These are phyloP conservation scores for Astrocystis sublimbata DNA, from an alignment of 495 filamentous ascomycete genomes.

Conservation along the genomic window DNA sequence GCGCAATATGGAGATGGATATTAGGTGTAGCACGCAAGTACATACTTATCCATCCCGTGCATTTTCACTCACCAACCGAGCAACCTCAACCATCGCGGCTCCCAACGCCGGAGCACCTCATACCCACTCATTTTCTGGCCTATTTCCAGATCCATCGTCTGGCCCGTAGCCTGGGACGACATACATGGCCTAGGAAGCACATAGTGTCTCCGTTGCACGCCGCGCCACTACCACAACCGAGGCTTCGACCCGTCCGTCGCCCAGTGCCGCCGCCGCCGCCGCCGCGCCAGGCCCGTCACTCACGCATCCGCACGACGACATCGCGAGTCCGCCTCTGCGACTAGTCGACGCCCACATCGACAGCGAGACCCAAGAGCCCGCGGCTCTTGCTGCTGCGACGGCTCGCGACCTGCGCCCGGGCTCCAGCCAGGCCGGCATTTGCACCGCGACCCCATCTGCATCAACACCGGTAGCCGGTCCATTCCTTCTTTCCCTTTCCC, in stretches of 20 bases:
- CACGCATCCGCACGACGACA: too few relatives aligned
- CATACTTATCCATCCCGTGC: too few relatives aligned
- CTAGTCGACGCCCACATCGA: background rate
- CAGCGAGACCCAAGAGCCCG: too few relatives aligned
- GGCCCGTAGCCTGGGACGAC: too few relatives aligned
- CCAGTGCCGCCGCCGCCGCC: background rate
- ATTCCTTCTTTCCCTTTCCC: background rate
- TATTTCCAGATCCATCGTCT: too few relatives aligned
- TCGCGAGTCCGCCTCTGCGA: too few relatives aligned
- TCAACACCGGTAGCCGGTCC: background rate
- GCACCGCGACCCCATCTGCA: background rate
- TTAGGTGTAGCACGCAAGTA: too few relatives aligned
- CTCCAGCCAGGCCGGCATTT: background rate
- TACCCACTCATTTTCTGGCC: conserved; percentile 8
- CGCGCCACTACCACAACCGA: background rate
- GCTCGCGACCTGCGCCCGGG: conserved; percentile 1
- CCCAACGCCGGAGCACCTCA: background rate
- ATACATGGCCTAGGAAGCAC: background rate
- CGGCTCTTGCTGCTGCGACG: conserved; percentile 3
- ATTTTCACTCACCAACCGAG: background rate
- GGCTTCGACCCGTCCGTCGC: background rate
- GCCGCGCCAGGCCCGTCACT: background rate
- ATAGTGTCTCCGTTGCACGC: background rate
- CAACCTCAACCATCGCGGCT: background rate
- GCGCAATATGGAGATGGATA: too few relatives aligned